phyloP scores from a whole-genome alignment of 495 filamentous ascomycete species.

The Hyaloscypha finlandica region DNA sequence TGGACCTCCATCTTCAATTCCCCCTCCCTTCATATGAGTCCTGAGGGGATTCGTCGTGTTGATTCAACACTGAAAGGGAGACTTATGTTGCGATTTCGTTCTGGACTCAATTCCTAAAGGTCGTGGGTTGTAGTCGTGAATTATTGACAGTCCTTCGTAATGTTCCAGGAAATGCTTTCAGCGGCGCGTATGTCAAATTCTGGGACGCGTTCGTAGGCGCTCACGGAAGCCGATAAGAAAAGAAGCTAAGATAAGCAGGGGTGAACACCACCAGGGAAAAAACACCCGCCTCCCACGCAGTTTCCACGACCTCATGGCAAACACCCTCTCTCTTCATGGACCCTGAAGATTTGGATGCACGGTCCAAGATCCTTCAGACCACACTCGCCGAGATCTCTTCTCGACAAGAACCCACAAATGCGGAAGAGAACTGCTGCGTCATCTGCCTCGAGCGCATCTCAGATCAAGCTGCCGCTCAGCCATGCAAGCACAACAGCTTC shows the following conservation, averaged over 20 bases:
- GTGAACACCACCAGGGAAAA: neutral
- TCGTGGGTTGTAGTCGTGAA: neutral
- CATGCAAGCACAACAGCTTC: slow-evolving; percentile 79
- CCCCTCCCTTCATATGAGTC: neutral
- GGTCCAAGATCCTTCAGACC: slow-evolving; percentile 45
- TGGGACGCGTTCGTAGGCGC: neutral
- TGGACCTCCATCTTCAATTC: slow-evolving; percentile 44
- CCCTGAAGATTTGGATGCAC: slow-evolving; percentile 36
- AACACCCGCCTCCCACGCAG: neutral
- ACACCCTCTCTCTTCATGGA: slow-evolving; percentile 24
- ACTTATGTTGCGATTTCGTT: neutral
- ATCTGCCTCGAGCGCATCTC: slow-evolving; percentile 77
- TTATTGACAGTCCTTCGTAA: neutral
- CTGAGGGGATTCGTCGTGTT: neutral
- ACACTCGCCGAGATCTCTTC: slow-evolving; percentile 48
- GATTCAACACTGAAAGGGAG: neutral
- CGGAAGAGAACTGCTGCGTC: slow-evolving; percentile 53
- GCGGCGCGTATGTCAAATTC: neutral
- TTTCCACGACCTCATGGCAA: neutral
- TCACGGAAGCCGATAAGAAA: neutral
- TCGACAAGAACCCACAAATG: slow-evolving; percentile 26
- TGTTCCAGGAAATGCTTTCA: neutral
- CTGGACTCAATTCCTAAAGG: neutral
- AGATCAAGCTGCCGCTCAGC: slow-evolving; percentile 67
- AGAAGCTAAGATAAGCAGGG: neutral